Percentiles rank a stretch among this genome's conserved stretches.
phyloP scores from a whole-genome alignment of 139 green algal genomes.

The Chlamydomonas schloesseri region DNA sequence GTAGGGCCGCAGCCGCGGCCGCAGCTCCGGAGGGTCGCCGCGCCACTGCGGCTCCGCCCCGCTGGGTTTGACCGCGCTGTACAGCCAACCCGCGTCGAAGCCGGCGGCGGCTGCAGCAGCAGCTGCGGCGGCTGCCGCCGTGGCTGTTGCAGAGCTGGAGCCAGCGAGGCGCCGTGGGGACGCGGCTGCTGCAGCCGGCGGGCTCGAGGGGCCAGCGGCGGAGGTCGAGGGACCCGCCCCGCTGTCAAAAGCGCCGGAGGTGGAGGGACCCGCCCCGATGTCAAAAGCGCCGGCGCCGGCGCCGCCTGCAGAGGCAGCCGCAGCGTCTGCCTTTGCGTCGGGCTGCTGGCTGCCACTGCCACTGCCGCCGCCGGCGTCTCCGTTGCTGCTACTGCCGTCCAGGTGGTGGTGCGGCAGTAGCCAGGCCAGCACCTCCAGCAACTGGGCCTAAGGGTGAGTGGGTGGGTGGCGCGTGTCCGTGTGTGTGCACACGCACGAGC shows the following conservation, averaged over 20 bases:
- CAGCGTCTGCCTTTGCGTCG: too few relatives aligned
- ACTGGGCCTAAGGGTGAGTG: neutral
- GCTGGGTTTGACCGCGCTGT: conserved; percentile 70
- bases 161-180: neutral
- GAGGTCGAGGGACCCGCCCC: neutral
- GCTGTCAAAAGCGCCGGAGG: too few relatives aligned
- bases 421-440: conserved; percentile 33
- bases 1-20: conserved; percentile 82
- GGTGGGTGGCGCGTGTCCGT: neutral
- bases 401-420: conserved; percentile 21
- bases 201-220: neutral
- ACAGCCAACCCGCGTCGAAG: conserved; percentile 74
- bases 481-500: too few relatives aligned
- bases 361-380: neutral
- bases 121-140: neutral
- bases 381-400: too few relatives aligned
- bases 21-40: conserved; percentile 53
- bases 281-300: too few relatives aligned
- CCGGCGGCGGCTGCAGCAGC: neutral
- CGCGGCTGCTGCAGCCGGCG: too few relatives aligned
- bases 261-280: too few relatives aligned
- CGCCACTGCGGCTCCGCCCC: conserved; percentile 62
- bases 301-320: too few relatives aligned
- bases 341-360: neutral
- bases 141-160: neutral